Conservation (phyloP, 1,139 yeast genomes). For the Yamadazyma mexicana region DNA sequence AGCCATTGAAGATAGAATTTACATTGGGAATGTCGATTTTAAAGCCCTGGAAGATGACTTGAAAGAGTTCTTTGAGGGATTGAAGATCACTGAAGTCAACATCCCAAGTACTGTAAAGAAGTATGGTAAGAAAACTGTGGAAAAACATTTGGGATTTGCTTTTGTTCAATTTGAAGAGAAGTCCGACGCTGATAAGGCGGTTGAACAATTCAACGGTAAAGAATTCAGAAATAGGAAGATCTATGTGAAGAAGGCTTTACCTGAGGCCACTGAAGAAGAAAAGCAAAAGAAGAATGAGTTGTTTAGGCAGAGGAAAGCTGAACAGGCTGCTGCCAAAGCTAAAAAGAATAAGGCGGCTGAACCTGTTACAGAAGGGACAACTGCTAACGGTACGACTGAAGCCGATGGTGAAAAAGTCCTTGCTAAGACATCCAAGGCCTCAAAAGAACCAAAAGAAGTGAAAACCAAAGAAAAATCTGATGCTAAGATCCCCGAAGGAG, state of each 20-base stretch:
- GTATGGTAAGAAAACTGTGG: conserved; percentile 32
- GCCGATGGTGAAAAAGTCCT: conserved; percentile 12
- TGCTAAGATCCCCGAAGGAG: conserved; percentile 46
- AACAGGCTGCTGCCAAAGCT: conserved; percentile 23
- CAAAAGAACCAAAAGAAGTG: conserved; percentile 1
- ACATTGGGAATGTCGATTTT: conserved; percentile 54
- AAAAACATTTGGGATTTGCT: conserved; percentile 53
- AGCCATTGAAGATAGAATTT: conserved; percentile 44
- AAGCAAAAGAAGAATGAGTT: conserved; percentile 39
- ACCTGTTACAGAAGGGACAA: conserved; percentile 7
- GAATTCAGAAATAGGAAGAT: conserved; percentile 49
- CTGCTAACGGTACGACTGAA: conserved; percentile 11
- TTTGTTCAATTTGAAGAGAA: conserved; percentile 52
- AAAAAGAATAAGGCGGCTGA: conserved; percentile 12
- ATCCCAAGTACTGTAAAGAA: conserved; percentile 40
- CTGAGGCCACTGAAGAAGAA: conserved; percentile 53
- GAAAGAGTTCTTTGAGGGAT: conserved; percentile 38
- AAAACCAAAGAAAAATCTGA: conserved; percentile 6
- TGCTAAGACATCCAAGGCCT: too few species aligned
- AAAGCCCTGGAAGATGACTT: conserved; percentile 55
- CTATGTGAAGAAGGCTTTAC: conserved; percentile 51
- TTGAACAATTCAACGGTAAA: conserved; percentile 43
- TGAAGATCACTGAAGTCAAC: conserved; percentile 38
- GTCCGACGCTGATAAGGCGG: conserved; percentile 49
- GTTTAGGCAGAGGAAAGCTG: conserved; percentile 34